These are phyloP conservation scores for Geoglossum cookeanum DNA, from an alignment of 2,329 filamentous ascomycete species.

Conservation along the genomic window DNA sequence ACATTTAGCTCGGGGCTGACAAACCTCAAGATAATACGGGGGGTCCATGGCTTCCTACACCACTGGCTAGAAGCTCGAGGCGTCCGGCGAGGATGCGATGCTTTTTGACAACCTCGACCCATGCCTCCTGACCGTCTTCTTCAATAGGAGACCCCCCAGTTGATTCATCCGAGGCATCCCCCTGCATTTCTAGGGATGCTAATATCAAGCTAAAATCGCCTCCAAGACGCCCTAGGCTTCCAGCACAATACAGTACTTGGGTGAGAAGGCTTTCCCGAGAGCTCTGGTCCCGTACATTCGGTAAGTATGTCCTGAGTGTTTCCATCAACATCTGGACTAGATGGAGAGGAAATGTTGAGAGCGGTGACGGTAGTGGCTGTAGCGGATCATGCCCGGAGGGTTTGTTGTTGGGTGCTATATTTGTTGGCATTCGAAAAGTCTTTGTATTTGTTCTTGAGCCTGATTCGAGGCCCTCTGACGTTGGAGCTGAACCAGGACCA, in stretches of 20 bases:
- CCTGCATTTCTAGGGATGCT: constrained; percentile 35
- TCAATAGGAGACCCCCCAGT: constrained; percentile 13
- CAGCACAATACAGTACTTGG: constrained; percentile 82
- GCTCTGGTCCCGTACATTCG: constrained; percentile 60
- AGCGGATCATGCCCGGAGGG: constrained; percentile 16
- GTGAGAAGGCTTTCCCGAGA: constrained; percentile 76
- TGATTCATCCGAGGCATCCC: constrained; percentile 14
- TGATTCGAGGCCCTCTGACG: constrained; percentile 12
- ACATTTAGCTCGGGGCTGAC: not conserved
- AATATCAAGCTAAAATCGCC: constrained; percentile 86
- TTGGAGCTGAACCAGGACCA: constrained; percentile 16
- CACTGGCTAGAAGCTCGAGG: constrained; percentile 36
- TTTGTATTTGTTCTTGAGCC: not conserved
- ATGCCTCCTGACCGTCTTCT: constrained; percentile 29
- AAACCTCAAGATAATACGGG: not conserved
- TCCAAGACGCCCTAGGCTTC: constrained; percentile 72
- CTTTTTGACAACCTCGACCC: constrained; percentile 77
- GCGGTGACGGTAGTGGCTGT: constrained; percentile 47
- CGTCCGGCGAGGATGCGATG: constrained; percentile 70
- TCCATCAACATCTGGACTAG: constrained; percentile 64
- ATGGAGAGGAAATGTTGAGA: constrained; percentile 71
- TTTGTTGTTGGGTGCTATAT: not conserved
- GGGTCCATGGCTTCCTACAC: constrained; percentile 17
- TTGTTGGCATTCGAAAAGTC: not conserved
- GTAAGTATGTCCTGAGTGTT: constrained; percentile 57